Conservation (phyloP, 306 rosid genomes). For the Cicer chorassanicum region DNA sequence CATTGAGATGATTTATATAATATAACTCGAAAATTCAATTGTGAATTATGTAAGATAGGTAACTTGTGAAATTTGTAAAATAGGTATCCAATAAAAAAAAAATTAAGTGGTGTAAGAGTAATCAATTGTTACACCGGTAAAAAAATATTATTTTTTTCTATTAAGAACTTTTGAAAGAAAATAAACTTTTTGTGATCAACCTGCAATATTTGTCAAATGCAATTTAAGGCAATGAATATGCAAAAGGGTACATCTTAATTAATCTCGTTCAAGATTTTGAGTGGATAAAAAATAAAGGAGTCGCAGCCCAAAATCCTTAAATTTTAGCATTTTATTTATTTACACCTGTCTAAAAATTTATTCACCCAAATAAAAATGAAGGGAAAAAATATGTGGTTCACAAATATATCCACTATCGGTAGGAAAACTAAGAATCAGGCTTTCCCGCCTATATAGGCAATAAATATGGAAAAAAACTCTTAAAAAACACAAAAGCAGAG, state of each 20-base stretch:
- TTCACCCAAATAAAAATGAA: not conserved
- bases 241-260: not conserved
- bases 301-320: not conserved
- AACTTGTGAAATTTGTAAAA: no score
- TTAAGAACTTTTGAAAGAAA: no score
- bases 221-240: not conserved
- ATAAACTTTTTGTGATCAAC: no score
- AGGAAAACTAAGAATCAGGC: constrained; percentile 15
- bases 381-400: constrained; percentile 9
- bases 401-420: not conserved
- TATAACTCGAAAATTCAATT: no score
- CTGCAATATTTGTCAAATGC: no score
- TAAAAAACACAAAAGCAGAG: constrained; percentile 6
- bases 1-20: no score
- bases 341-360: not conserved
- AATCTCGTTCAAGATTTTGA: not conserved
- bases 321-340: not conserved
- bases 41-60: no score
- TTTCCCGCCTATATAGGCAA: constrained; percentile 15
- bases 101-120: no score
- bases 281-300: not conserved
- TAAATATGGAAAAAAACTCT: constrained; percentile 29
- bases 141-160: no score
- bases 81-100: no score
- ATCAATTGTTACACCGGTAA: no score